A percentile compares a stretch with the other conserved stretches of the same genome.
These are phyloP conservation scores for Vigna angularis DNA, from an alignment of 306 rosid species.

Conservation along the genomic window DNA sequence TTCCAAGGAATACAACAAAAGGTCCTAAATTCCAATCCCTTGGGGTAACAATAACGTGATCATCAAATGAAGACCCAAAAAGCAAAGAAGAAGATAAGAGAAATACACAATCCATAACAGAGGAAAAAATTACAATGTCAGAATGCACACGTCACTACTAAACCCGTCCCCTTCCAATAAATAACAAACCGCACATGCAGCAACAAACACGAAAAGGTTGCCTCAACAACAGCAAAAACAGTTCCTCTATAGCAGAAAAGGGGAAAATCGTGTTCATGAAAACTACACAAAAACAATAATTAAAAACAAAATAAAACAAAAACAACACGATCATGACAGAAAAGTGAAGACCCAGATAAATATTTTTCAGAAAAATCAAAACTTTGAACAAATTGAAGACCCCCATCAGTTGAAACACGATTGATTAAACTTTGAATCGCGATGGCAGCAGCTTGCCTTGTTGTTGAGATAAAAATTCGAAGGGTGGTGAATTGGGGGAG, in stretches of 20 bases:
- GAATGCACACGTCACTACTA: slow-evolving; percentile 19
- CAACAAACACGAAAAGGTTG: background rate
- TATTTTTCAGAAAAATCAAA: slow-evolving; percentile 20
- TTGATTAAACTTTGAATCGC: background rate
- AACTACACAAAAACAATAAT: background rate
- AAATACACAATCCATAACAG: slow-evolving; percentile 27
- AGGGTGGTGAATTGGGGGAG: slow-evolving; percentile 53
- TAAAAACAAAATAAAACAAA: background rate
- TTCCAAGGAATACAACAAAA: background rate
- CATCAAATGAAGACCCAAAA: slow-evolving; percentile 29
- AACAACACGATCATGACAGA: slow-evolving; percentile 13
- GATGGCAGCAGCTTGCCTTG: slow-evolving; percentile 50
- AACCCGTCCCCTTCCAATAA: slow-evolving; percentile 22
- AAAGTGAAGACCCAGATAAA: slow-evolving; percentile 29
- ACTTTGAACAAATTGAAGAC: slow-evolving; percentile 18
- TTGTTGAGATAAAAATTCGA: slow-evolving; percentile 46
- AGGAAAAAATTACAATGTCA: slow-evolving; percentile 19
- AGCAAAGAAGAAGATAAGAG: background rate
- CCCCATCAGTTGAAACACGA: background rate
- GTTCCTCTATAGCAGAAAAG: background rate
- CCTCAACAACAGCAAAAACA: slow-evolving; percentile 30
- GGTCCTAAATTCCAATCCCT: slow-evolving; percentile 10
- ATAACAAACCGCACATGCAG: slow-evolving; percentile 16
- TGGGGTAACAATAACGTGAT: background rate
- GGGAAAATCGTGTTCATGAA: background rate